Conservation (phyloP, 23 red algal species). For the Gracilaria caudata region DNA sequence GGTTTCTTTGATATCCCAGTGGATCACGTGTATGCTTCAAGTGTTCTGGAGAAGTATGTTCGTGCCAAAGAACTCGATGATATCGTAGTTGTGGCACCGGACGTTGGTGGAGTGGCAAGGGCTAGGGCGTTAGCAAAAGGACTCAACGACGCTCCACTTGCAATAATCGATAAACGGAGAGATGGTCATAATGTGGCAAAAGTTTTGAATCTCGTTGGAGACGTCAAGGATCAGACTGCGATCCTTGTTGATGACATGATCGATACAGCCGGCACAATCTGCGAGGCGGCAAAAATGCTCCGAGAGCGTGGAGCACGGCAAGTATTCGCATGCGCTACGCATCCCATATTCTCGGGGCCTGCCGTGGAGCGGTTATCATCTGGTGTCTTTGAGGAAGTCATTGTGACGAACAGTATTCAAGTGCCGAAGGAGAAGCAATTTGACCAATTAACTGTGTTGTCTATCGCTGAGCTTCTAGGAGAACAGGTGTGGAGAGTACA, state of each 20-base stretch:
- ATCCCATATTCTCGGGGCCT: conserved; percentile 91
- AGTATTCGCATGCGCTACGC: conserved; percentile 92
- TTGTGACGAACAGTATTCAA: conserved; percentile 89
- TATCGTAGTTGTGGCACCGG: conserved; percentile 91
- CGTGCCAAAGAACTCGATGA: conserved; percentile 67
- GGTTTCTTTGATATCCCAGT: conserved; percentile 99
- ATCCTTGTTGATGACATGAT: conserved; percentile 99
- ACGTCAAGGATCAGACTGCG: conserved; percentile 87
- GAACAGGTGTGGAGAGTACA: conserved; percentile 93
- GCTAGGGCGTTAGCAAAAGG: conserved; percentile 95
- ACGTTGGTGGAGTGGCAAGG: conserved; percentile 95
- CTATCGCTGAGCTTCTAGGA: conserved; percentile 82
- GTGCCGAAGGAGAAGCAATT: conserved; percentile 86
- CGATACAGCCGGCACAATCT: conserved; percentile 94
- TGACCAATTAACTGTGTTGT: conserved; percentile 86
- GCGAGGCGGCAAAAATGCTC: conserved; percentile 84
- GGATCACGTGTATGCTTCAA: conserved; percentile 92
- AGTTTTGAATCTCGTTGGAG: conserved; percentile 97
- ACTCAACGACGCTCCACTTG: conserved; percentile 87
- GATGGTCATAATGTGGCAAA: conserved; percentile 83
- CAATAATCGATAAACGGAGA: conserved; percentile 98
- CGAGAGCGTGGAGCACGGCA: conserved; percentile 77
- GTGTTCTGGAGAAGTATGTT: conserved; percentile 85
- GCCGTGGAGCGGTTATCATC: conserved; percentile 91
- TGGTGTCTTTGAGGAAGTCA: conserved; percentile 97